Evolutionary conservation across 805 yeast species (phyloP), one percentile per base, ranked within the genome.

Genomic region (Ogataea ganodermae): DNA sequence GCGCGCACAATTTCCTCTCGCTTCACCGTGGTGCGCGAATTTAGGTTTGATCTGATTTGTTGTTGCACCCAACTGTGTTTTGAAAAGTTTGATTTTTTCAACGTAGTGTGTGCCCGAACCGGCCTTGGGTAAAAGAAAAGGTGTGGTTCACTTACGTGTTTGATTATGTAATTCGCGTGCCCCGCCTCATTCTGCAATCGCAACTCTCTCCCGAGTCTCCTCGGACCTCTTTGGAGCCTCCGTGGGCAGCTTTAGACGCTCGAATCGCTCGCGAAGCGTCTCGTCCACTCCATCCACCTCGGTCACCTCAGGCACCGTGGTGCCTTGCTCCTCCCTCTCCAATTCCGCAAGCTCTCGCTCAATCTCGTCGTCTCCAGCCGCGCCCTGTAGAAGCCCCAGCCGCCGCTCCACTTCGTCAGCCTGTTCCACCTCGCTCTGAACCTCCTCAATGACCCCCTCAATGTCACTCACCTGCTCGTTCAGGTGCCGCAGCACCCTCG

Each of bases 281-380:
- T 43, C 22, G 3, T 44, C 53, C 13, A 32, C 14, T 46, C 41
- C n/a, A n/a, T n/a, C n/a, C 16, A 27, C 24, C 26, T 33, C 44
- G n/a, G 46, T 41, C 36, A 42, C 49, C 20, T 40, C 44, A 28
- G 49, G 48, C 37, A 56, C 30, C 22, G 31, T 22, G 35, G 17
- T 31, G 16, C 23, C 26, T 39, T 35, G 18, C 32, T 55, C 57
- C 27, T 40, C 49, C 20, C 9, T 5, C 35, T 33, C 38, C 24
- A 57, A 24, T 42, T 42, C 28, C 10, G 36, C 45, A 20, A 63
- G 44, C 21, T 62, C 66, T 9, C 46, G 40, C n/a, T 63, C 67
- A 2, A 63, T 39, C 12, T 53, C 60, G 13, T 54, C 52, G 24
- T 60, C 66, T 1, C 32, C 50, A 3, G 28, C 31, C 12, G 44